Conservation (phyloP, 129 eudicot species). For the carrot (Daucus carota) region DH1_v3.0 NC_030383.2:4871001-4871500, state of each 20-base stretch:
- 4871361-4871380: not conserved
- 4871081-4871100: no score
- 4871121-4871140: no score
- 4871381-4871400: not conserved
- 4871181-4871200: no score
- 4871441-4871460: not conserved
- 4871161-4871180: no score
- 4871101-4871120: no score
- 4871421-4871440: not conserved
- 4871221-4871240: not conserved
- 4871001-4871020: no score
- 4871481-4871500: not conserved
- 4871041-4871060: no score
- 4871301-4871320: not conserved
- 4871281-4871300: not conserved
- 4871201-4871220: no score
- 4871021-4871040: no score
- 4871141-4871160: no score
- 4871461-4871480: not conserved
- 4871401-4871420: not conserved
- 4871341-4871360: not conserved
- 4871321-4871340: not conserved
- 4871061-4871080: no score
- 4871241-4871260: not conserved
- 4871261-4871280: not conserved